Percentiles rank a stretch among this genome's conserved stretches.
These are phyloP conservation scores for Lentithecium fluviatile DNA, from an alignment of 495 filamentous ascomycete genomes.

Conservation along the genomic window DNA sequence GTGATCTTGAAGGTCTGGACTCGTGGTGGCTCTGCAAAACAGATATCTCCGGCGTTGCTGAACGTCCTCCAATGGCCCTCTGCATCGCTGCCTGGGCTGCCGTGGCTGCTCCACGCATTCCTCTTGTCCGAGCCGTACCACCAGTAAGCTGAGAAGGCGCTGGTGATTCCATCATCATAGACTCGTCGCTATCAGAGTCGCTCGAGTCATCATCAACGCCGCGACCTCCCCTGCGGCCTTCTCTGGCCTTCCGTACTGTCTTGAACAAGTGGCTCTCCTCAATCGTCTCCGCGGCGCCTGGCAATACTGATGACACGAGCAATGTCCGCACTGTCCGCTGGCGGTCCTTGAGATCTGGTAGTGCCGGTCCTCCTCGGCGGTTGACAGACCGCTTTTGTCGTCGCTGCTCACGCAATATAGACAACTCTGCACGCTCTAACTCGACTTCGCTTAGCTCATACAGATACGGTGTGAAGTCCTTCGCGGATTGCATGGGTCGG, in stretches of 20 bases:
- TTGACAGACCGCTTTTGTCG: conserved; percentile 94
- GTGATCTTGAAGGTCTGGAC: conserved; percentile 63
- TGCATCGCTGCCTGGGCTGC: conserved; percentile 73
- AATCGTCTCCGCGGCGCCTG: conserved; percentile 74
- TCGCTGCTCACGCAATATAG: conserved; percentile 87
- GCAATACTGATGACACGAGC: conserved; percentile 85
- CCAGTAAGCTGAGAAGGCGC: conserved; percentile 59
- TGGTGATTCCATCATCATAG: conserved; percentile 55
- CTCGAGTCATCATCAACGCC: conserved; percentile 72
- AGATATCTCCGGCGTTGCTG: conserved; percentile 81
- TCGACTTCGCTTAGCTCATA: conserved; percentile 90
- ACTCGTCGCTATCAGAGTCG: conserved; percentile 57
- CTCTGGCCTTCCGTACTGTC: conserved; percentile 53
- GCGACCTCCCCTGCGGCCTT: conserved; percentile 50
- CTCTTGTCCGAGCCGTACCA: conserved; percentile 81
- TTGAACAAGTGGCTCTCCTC: conserved; percentile 89
- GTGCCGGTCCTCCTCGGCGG: conserved; percentile 84
- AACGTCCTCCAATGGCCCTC: conserved; percentile 77
- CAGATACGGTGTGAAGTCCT: conserved; percentile 88
- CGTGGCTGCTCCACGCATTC: conserved; percentile 79
- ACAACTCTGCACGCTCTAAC: conserved; percentile 85
- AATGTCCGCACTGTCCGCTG: conserved; percentile 87
- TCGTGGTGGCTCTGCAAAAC: conserved; percentile 65
- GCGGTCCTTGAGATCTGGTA: conserved; percentile 94
- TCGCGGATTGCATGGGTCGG: conserved; percentile 82